These are phyloP conservation scores for Corchorus capsularis DNA, from an alignment of 345 rosid species.

Conservation along the genomic window DNA sequence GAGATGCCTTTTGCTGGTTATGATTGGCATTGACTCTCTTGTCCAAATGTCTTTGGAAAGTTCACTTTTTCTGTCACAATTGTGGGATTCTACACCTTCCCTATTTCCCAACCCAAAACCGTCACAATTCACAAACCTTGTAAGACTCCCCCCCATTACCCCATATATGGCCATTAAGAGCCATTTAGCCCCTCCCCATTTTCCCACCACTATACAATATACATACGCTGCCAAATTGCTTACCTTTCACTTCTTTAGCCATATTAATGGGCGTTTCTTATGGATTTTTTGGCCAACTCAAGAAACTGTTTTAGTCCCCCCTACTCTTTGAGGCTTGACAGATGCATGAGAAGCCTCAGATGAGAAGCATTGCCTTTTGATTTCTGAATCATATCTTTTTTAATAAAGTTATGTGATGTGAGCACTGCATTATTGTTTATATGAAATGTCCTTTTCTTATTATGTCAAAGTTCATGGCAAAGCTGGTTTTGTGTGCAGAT, in stretches of 20 bases:
- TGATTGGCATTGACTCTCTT: slow-evolving; percentile 64
- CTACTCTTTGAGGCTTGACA: neutral
- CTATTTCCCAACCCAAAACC: neutral
- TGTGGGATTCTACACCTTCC: slow-evolving; percentile 31
- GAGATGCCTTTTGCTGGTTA: slow-evolving; percentile 43
- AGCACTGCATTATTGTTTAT: slow-evolving; percentile 5
- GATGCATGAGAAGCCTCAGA: neutral
- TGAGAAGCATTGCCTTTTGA: neutral
- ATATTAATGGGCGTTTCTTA: neutral
- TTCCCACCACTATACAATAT: slow-evolving; percentile 9
- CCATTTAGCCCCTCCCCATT: neutral
- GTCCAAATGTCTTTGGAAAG: slow-evolving; percentile 57
- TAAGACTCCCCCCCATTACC: neutral
- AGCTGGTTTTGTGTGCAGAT: neutral
- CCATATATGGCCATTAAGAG: neutral
- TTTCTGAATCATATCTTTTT: slow-evolving; percentile 2
- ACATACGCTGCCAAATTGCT: neutral
- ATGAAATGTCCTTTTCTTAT: slow-evolving; percentile 21
- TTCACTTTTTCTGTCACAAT: slow-evolving; percentile 31
- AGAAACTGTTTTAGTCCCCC: neutral
- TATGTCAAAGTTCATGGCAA: neutral
- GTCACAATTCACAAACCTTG: neutral
- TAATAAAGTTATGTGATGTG: neutral
- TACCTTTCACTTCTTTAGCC: neutral
- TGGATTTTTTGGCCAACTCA: slow-evolving; percentile 10